Evolutionary conservation across 2,329 filamentous ascomycete genomes (phyloP).

Genomic region (Ophiostoma himal-ulmi): DNA sequence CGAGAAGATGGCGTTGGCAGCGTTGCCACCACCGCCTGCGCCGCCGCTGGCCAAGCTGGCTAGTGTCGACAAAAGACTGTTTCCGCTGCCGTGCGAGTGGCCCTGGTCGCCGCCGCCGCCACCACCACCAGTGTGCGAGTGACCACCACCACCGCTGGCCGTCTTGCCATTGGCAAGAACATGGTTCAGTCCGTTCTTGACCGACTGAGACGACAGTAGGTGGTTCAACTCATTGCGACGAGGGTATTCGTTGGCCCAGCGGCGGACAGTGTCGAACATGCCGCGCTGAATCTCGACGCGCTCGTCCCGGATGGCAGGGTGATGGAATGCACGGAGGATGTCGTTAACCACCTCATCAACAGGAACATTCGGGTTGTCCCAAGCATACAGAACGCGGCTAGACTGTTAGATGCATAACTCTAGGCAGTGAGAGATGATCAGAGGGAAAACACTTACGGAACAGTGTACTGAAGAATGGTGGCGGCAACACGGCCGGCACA

Average conservation of each 20-base stretch:
- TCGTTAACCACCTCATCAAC: conserved; percentile 80
- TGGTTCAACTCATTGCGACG: conserved; percentile 64
- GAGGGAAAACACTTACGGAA: conserved; percentile 51
- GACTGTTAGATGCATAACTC: neutral
- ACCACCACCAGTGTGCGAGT: conserved; percentile 26
- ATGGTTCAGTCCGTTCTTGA: conserved; percentile 79
- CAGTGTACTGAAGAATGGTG: conserved; percentile 76
- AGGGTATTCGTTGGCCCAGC: conserved; percentile 68
- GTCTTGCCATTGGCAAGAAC: conserved; percentile 38
- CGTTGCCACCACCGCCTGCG: conserved; percentile 33
- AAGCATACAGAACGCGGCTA: conserved; percentile 78
- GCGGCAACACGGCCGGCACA: conserved; percentile 69
- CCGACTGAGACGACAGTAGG: conserved; percentile 75
- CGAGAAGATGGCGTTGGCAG: conserved; percentile 54
- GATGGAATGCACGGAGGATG: conserved; percentile 78
- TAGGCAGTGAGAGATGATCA: too few relatives aligned
- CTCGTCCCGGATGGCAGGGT: conserved; percentile 75
- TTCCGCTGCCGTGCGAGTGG: conserved; percentile 32
- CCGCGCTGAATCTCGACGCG: conserved; percentile 71
- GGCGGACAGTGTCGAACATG: conserved; percentile 82
- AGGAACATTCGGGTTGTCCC: conserved; percentile 79
- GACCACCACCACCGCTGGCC: conserved; percentile 28
- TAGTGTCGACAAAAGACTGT: conserved; percentile 28
- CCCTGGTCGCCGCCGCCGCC: conserved; percentile 33
- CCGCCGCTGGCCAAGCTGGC: conserved; percentile 37